A percentile compares a stretch with the other conserved stretches of the same genome.
phyloP scores from a whole-genome alignment of 352 stramenopile genomes.

The Hyaloperonospora brassicae region DNA sequence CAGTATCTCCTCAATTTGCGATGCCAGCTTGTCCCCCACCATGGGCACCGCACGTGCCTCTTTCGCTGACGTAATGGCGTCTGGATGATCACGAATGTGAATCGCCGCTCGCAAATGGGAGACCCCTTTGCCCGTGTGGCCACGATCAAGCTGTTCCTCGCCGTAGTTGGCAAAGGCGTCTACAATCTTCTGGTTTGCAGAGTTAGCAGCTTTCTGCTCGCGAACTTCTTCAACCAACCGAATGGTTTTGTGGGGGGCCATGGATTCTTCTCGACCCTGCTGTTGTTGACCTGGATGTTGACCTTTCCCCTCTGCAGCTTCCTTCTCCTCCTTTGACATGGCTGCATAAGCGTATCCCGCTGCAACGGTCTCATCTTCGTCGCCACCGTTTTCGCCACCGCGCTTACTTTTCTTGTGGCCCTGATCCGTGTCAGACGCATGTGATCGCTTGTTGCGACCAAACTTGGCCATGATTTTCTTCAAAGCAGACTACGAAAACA shows the following conservation, averaged over 20 bases:
- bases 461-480: conserved; percentile 25
- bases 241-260: conserved; percentile 50
- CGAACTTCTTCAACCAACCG: conserved; percentile 48
- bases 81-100: conserved; percentile 44
- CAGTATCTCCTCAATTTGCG: conserved; percentile 55
- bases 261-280: conserved; percentile 18
- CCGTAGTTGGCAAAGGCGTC: conserved; percentile 65
- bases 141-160: conserved; percentile 42
- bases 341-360: too few species aligned
- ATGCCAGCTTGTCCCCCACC: conserved; percentile 50
- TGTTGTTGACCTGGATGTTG: conserved; percentile 1
- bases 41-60: conserved; percentile 39
- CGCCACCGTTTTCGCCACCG: conserved; percentile 9
- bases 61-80: conserved; percentile 35
- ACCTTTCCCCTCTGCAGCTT: too few species aligned
- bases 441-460: conserved; percentile 19
- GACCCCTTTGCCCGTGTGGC: conserved; percentile 69
- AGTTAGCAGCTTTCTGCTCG: conserved; percentile 31
- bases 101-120: conserved; percentile 59
- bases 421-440: conserved; percentile 5
- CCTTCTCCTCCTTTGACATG: too few species aligned
- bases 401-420: conserved; percentile 22
- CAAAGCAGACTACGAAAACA: conserved; percentile 16
- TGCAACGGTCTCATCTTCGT: neutral
- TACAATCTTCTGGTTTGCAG: conserved; percentile 68